Conservation (phyloP, 2,329 filamentous ascomycete species). For the Penicillium frequentans region DNA sequence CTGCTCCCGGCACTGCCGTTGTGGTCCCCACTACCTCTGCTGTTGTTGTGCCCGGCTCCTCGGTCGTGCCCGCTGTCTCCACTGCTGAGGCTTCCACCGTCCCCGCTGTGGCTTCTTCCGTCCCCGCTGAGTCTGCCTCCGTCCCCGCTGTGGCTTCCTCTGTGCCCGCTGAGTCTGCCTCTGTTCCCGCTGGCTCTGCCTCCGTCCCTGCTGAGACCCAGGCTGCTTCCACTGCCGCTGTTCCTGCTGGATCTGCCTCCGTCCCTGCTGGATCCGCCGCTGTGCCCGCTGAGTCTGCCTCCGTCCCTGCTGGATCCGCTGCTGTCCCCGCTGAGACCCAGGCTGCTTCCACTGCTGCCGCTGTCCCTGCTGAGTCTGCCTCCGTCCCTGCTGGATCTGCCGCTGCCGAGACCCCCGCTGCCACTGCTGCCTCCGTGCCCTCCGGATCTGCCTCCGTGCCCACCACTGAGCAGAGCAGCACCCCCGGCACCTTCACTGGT, state of each 20-base stretch:
- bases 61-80: not conserved
- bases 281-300: constrained; percentile 4
- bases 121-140: not conserved
- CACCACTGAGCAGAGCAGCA: not conserved
- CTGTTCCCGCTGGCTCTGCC: constrained; percentile 3
- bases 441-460: constrained; percentile 4
- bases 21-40: not conserved
- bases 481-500: constrained; percentile 28
- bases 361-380: constrained; percentile 1
- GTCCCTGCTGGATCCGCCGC: not conserved
- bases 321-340: constrained; percentile 1
- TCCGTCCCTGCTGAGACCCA: not conserved
- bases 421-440: constrained; percentile 2
- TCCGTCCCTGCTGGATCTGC: not conserved
- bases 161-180: not conserved
- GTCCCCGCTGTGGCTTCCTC: not conserved
- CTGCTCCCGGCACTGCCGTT: not conserved
- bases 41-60: not conserved
- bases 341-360: constrained; percentile 9
- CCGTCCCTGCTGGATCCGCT: constrained; percentile 4
- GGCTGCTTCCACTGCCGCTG: constrained; percentile 6
- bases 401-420: constrained; percentile 5
- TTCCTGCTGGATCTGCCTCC: not conserved
- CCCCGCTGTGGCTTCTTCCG: not conserved
- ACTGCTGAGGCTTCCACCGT: not conserved